phyloP scores from a whole-genome alignment of 805 yeast genomes.

The Yarrowia sp. region DNA sequence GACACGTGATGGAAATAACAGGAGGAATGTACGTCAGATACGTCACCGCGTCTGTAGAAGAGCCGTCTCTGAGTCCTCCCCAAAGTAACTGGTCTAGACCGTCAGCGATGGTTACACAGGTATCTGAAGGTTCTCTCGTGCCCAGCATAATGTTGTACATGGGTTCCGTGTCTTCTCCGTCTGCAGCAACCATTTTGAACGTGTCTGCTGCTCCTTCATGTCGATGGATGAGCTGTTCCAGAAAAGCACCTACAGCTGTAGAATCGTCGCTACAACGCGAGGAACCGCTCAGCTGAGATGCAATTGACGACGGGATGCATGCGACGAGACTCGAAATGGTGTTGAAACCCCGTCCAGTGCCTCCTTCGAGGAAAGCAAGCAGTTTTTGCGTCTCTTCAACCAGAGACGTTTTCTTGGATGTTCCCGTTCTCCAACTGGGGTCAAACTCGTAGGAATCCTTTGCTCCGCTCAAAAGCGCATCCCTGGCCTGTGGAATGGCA shows the following conservation, averaged over 20 bases:
- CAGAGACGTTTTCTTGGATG: slow-evolving; percentile 41
- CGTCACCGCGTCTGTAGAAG: slow-evolving; percentile 39
- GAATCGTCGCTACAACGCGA: slow-evolving; percentile 41
- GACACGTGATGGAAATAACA: slow-evolving; percentile 43
- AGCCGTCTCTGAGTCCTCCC: slow-evolving; percentile 39
- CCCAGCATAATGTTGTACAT: slow-evolving; percentile 18
- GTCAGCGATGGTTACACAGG: slow-evolving; percentile 42
- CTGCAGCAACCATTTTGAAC: slow-evolving; percentile 39
- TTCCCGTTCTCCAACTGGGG: slow-evolving; percentile 46
- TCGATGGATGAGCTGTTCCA: slow-evolving; percentile 40
- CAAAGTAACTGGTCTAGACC: slow-evolving; percentile 44
- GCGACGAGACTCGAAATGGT: slow-evolving; percentile 39
- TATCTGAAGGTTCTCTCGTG: slow-evolving; percentile 17
- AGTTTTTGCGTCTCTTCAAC: slow-evolving; percentile 47
- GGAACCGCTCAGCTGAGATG: slow-evolving; percentile 23
- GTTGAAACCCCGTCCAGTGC: slow-evolving; percentile 45
- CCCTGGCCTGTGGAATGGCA: slow-evolving; percentile 48
- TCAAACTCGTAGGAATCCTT: slow-evolving; percentile 45
- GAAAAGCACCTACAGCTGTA: slow-evolving; percentile 40
- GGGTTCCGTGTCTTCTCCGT: slow-evolving; percentile 39
- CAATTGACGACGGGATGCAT: slow-evolving; percentile 20
- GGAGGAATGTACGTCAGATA: slow-evolving; percentile 43
- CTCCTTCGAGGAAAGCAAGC: slow-evolving; percentile 49
- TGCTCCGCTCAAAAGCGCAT: slow-evolving; percentile 44
- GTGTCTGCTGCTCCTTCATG: background rate